Conservation (phyloP, 129 eudicot species). For the Dittrichia graveolens region DNA sequence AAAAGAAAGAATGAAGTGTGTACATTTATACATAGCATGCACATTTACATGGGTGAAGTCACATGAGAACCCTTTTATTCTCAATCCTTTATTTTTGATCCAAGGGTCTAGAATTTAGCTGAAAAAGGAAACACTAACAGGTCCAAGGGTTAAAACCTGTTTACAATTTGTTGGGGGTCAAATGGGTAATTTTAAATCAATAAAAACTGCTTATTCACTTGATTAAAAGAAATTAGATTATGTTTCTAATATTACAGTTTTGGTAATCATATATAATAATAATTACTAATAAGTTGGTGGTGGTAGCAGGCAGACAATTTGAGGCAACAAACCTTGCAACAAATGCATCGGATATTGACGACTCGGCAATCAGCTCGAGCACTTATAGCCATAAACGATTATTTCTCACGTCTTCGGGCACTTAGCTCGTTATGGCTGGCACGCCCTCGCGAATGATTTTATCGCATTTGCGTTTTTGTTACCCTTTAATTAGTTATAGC, state of each 20-base stretch:
- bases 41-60: no score
- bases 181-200: no score
- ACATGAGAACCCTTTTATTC: no score
- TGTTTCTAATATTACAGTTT: no score
- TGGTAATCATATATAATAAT: not conserved
- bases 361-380: constrained; percentile 81
- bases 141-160: not conserved
- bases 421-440: constrained; percentile 78
- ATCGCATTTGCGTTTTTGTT: not conserved
- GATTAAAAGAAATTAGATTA: not conserved
- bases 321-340: constrained; percentile 68
- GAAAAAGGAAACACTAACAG: not conserved
- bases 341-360: constrained; percentile 63
- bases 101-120: not conserved
- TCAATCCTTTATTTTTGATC: no score
- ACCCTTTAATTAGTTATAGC: no score
- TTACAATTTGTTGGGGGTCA: not conserved
- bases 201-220: not conserved
- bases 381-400: constrained; percentile 58
- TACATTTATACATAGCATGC: no score
- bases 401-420: constrained; percentile 66
- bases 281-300: constrained; percentile 10
- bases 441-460: constrained; percentile 55
- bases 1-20: not conserved
- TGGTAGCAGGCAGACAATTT: constrained; percentile 67